Conservation (phyloP, 106 monocot genomes). For the Vanilla planifolia region DNA sequence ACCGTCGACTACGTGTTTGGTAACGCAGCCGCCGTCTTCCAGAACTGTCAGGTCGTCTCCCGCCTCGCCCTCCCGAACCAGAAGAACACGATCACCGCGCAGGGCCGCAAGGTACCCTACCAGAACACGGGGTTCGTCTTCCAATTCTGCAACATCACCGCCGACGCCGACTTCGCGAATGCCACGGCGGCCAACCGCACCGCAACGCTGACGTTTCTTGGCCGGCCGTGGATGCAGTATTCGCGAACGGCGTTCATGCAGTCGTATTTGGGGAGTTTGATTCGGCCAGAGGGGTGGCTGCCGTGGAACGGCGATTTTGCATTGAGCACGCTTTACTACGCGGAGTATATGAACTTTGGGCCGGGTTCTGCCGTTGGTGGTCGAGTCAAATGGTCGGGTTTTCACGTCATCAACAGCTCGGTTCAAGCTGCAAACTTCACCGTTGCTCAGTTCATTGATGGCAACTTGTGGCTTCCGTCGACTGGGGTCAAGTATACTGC, state of each 20-base stretch:
- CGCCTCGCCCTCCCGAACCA: slow-evolving; percentile 51
- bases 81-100: slow-evolving; percentile 81
- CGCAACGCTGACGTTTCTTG: slow-evolving; percentile 40
- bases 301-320: slow-evolving; percentile 57
- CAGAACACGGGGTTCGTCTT: slow-evolving; percentile 76
- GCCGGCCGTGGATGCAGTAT: slow-evolving; percentile 80
- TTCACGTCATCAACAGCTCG: slow-evolving; percentile 20
- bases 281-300: slow-evolving; percentile 62
- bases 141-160: slow-evolving; percentile 64
- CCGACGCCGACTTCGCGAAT: slow-evolving; percentile 33
- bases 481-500: slow-evolving; percentile 58
- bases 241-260: slow-evolving; percentile 67
- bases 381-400: slow-evolving; percentile 68
- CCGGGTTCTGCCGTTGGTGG: slow-evolving; percentile 33
- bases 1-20: slow-evolving; percentile 84
- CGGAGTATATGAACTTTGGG: slow-evolving; percentile 64
- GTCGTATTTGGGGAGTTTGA: slow-evolving; percentile 30
- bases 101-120: slow-evolving; percentile 60
- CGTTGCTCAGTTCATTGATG: slow-evolving; percentile 62
- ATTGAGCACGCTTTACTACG: slow-evolving; percentile 60
- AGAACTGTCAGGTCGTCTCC: slow-evolving; percentile 48
- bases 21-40: slow-evolving; percentile 75
- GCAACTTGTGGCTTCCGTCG: slow-evolving; percentile 57
- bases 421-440: slow-evolving; percentile 38
- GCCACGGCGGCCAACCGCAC: slow-evolving; percentile 3